phyloP scores from a whole-genome alignment of 495 filamentous ascomycete species.

The Hypoxylon rickii region DNA sequence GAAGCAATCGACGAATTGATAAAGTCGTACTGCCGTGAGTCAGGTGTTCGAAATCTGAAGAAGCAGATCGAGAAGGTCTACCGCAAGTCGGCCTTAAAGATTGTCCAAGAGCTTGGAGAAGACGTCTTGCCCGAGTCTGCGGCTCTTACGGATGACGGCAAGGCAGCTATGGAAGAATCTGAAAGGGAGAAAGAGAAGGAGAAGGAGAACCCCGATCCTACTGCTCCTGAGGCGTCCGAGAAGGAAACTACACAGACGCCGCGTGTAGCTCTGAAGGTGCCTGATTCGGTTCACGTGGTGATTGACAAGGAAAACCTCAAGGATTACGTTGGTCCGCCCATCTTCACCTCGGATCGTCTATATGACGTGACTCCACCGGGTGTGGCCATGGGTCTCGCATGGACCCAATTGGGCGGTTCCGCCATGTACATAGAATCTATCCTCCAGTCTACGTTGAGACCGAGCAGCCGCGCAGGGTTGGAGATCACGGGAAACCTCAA shows the following conservation, averaged over 20 bases:
- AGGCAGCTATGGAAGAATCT: conserved; percentile 74
- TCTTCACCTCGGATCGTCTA: conserved; percentile 93
- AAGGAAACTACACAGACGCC: conserved; percentile 64
- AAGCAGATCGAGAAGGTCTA: conserved; percentile 99
- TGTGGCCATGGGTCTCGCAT: conserved; percentile 97
- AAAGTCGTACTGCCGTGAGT: conserved; percentile 97
- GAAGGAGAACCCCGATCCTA: conserved; percentile 24
- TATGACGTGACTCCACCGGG: conserved; percentile 96
- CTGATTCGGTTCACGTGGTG: conserved; percentile 81
- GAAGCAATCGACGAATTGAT: conserved; percentile 94
- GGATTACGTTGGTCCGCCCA: conserved; percentile 94
- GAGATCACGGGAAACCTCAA: conserved; percentile 94
- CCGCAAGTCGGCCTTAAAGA: conserved; percentile 94
- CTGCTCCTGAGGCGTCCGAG: conserved; percentile 34
- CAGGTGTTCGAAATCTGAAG: conserved; percentile 95
- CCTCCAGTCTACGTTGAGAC: conserved; percentile 75
- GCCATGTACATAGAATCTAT: conserved; percentile 98
- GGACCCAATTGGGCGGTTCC: conserved; percentile 97
- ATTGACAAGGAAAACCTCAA: conserved; percentile 91
- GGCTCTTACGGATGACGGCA: conserved; percentile 86
- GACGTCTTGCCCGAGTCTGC: conserved; percentile 78
- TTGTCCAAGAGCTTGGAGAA: conserved; percentile 93
- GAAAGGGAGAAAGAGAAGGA: conserved; percentile 42
- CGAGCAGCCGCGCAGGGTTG: conserved; percentile 73
- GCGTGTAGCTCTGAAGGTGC: conserved; percentile 80